These are phyloP conservation scores for Pythium graminicola DNA, from an alignment of 352 stramenopile genomes.

Conservation along the genomic window DNA sequence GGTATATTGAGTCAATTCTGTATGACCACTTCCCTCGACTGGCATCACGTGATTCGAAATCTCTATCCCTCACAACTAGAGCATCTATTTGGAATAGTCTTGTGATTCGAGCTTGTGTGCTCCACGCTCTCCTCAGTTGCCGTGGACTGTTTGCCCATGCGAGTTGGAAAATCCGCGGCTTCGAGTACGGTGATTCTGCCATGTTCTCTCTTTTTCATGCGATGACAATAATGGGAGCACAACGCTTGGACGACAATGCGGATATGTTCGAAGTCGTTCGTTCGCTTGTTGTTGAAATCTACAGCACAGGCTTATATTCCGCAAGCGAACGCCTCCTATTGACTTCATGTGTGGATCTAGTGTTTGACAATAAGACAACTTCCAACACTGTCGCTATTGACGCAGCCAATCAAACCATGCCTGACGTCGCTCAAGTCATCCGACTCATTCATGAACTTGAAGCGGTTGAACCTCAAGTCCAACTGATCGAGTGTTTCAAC, in stretches of 20 bases:
- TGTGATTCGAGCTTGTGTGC: slow-evolving; percentile 15
- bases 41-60: background rate
- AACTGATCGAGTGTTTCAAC: background rate
- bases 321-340: background rate
- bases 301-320: background rate
- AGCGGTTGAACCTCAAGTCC: background rate
- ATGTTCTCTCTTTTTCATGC: background rate
- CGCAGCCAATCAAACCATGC: slow-evolving; percentile 5
- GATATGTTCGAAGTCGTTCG: background rate
- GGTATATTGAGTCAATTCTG: background rate
- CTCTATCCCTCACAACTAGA: background rate
- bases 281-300: background rate
- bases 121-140: slow-evolving; percentile 15
- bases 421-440: slow-evolving; percentile 2
- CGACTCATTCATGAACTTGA: slow-evolving; percentile 1
- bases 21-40: slow-evolving; percentile 10
- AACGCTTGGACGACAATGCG: background rate
- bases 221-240: background rate
- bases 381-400: slow-evolving; percentile 7
- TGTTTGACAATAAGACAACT: background rate
- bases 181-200: background rate
- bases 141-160: background rate
- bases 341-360: slow-evolving; percentile 8
- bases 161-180: background rate
- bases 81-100: background rate